Conservation (phyloP, 2,329 filamentous ascomycete genomes). For the Clarireedia paspali region DNA sequence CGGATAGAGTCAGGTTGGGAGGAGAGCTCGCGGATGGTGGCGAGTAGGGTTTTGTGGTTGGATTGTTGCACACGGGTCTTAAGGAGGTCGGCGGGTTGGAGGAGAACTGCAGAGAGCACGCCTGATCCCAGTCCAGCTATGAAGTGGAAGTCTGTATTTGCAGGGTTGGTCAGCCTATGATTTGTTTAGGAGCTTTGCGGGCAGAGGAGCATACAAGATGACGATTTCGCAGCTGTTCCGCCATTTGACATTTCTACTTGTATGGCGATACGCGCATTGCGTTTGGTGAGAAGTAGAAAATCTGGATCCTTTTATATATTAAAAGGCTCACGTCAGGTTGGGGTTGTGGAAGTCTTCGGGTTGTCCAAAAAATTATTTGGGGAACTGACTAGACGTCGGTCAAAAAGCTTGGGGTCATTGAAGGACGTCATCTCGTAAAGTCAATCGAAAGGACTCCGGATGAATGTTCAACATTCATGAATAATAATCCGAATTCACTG, state of each 20-base stretch:
- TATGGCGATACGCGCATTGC: constrained; percentile 19
- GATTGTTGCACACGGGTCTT: constrained; percentile 96
- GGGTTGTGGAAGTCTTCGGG: neutral
- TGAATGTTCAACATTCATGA: neutral
- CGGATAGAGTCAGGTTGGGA: constrained; percentile 54
- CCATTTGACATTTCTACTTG: constrained; percentile 41
- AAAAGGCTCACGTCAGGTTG: constrained; percentile 5
- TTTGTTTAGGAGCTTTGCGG: neutral
- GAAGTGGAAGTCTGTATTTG: constrained; percentile 67
- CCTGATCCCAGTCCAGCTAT: constrained; percentile 81
- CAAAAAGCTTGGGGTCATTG: neutral
- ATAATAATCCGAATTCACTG: neutral
- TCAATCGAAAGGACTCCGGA: neutral
- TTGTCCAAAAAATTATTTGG: neutral
- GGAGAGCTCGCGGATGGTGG: constrained; percentile 63
- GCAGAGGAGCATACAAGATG: constrained; percentile 34
- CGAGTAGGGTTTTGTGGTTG: constrained; percentile 58
- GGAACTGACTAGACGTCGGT: neutral
- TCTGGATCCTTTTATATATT: neutral
- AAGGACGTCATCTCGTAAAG: constrained; percentile 4
- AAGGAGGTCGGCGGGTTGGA: constrained; percentile 91
- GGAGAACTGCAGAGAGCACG: constrained; percentile 76
- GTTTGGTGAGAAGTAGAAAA: neutral
- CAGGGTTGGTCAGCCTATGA: too few species aligned
- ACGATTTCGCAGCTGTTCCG: constrained; percentile 39